These are phyloP conservation scores for Ophiognomonia clavigignenti-juglandacearum DNA, from an alignment of 2,329 filamentous ascomycete species.

Conservation along the genomic window DNA sequence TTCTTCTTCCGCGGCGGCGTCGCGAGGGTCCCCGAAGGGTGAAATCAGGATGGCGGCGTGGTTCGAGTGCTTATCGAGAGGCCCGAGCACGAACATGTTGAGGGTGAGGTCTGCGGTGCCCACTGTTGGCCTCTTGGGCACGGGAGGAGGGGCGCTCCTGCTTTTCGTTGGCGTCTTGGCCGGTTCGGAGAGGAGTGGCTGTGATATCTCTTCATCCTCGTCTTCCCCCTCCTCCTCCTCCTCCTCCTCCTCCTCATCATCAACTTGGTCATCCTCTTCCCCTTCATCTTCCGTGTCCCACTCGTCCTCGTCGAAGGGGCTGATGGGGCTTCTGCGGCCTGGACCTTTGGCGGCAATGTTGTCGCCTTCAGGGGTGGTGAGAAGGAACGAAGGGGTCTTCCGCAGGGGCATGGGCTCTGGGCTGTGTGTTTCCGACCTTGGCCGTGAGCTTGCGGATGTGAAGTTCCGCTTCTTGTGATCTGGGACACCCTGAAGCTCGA, in stretches of 20 bases:
- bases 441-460: background rate
- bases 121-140: no score
- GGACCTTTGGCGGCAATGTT: background rate
- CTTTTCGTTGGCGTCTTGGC: background rate
- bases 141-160: background rate
- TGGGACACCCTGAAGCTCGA: background rate
- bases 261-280: no score
- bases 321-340: background rate
- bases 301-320: background rate
- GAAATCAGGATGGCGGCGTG: background rate
- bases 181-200: background rate
- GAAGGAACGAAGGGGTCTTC: background rate
- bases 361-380: background rate
- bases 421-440: background rate
- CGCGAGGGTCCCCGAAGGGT: background rate
- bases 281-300: background rate
- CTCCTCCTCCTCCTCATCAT: no score
- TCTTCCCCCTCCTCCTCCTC: no score
- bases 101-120: background rate
- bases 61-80: background rate
- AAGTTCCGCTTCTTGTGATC: background rate
- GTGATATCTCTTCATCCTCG: no score
- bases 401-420: background rate
- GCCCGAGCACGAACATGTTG: background rate
- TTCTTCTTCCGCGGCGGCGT: background rate